Evolutionary conservation across 371 early-diverging fungal genomes (phyloP).

Genomic region (Paraphysoderma sedebokerense): DNA sequence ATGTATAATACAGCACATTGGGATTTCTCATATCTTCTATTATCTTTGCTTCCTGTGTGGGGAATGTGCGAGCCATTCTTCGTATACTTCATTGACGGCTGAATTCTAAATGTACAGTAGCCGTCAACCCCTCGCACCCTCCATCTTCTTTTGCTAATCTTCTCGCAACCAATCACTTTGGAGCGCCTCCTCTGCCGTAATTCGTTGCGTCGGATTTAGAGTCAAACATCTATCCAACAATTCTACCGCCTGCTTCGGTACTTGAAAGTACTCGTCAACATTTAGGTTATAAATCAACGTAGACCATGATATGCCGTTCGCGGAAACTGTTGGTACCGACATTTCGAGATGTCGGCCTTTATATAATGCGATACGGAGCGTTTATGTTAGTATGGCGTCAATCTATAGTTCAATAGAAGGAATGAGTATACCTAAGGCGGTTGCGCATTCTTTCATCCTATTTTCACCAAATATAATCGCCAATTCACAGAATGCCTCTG

Average conservation of each 20-base stretch:
- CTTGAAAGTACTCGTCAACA: slow-evolving; percentile 8
- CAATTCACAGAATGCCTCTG: slow-evolving; percentile 80
- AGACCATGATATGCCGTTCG: slow-evolving; percentile 16
- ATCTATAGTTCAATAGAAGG: background rate
- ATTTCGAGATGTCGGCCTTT: slow-evolving; percentile 7
- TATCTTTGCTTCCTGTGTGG: no score
- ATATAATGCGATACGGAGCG: slow-evolving; percentile 33
- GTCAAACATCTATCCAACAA: slow-evolving; percentile 23
- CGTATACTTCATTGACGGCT: no score
- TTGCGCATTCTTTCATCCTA: slow-evolving; percentile 57
- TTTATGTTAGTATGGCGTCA: background rate
- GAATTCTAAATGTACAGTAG: no score
- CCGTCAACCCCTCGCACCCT: no score
- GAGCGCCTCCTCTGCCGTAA: slow-evolving; percentile 40
- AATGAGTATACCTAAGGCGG: slow-evolving; percentile 24
- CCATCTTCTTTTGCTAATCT: no score
- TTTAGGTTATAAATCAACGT: slow-evolving; percentile 20
- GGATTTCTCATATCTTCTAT: no score
- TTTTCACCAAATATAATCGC: slow-evolving; percentile 68
- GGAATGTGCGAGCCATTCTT: no score
- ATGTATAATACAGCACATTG: no score
- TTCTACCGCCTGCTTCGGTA: slow-evolving; percentile 16
- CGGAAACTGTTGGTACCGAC: slow-evolving; percentile 30
- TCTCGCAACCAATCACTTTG: slow-evolving; percentile 14
- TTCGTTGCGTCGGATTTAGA: slow-evolving; percentile 23